Conservation (phyloP, 495 filamentous ascomycete species). For the Daldinia childiae region DNA sequence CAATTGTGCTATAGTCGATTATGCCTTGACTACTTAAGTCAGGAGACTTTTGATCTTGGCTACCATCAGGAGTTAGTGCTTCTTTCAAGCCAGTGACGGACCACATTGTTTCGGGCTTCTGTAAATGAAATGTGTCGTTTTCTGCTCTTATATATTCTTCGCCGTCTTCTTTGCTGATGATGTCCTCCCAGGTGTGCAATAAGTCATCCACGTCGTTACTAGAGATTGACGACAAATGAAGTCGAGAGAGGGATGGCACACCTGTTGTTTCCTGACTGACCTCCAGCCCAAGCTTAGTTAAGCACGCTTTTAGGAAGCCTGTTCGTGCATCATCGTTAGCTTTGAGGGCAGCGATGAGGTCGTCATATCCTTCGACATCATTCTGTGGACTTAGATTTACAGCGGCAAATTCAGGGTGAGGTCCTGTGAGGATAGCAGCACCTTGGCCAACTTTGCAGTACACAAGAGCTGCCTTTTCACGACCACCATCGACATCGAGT, state of each 20-base stretch:
- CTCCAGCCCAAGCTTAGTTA: constrained; percentile 83
- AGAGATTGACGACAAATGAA: constrained; percentile 81
- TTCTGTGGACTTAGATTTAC: constrained; percentile 74
- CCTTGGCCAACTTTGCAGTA: constrained; percentile 92
- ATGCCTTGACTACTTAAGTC: constrained; percentile 61
- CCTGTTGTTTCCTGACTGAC: constrained; percentile 73
- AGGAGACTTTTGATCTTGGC: constrained; percentile 38
- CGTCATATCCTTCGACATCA: constrained; percentile 69
- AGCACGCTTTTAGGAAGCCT: constrained; percentile 81
- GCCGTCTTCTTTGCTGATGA: constrained; percentile 71
- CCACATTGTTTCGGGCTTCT: constrained; percentile 68
- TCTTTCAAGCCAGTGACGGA: constrained; percentile 55
- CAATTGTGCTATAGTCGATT: constrained; percentile 76
- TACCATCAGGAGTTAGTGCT: constrained; percentile 44
- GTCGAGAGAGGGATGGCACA: constrained; percentile 82
- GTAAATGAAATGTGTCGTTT: constrained; percentile 84
- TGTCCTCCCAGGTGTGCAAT: constrained; percentile 70
- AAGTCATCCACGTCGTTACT: constrained; percentile 71
- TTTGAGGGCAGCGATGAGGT: constrained; percentile 73
- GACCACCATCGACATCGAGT: constrained; percentile 79
- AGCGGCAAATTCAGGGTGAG: constrained; percentile 95
- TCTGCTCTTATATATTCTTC: constrained; percentile 84
- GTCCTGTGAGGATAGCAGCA: constrained; percentile 79
- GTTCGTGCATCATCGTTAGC: constrained; percentile 75
- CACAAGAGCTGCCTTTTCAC: constrained; percentile 78